Percentiles rank a stretch among this genome's conserved stretches.
phyloP scores from a whole-genome alignment of 2,329 filamentous ascomycete genomes.

The Sporothrix inflata region DNA sequence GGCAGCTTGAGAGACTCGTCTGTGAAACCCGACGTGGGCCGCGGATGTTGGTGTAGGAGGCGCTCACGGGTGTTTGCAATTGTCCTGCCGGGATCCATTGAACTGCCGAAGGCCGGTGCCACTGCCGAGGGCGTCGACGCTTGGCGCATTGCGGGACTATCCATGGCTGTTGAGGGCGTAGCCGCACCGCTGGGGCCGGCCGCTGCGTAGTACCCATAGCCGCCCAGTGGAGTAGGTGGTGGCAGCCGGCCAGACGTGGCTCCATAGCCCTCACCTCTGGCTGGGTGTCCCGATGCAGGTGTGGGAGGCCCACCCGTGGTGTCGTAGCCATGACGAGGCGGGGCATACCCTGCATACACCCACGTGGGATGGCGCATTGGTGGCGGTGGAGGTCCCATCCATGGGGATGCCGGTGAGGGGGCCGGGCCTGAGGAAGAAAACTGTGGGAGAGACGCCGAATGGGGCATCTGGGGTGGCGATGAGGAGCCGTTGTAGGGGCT shows the following conservation, averaged over 20 bases:
- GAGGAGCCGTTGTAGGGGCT: not conserved
- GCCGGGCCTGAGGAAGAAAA: not conserved
- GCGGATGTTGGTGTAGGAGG: constrained; percentile 16
- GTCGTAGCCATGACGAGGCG: not conserved
- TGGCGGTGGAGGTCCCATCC: constrained; percentile 31
- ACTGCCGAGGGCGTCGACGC: constrained; percentile 34
- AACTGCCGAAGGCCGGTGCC: not conserved
- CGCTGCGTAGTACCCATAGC: constrained; percentile 28
- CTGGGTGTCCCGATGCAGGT: not conserved
- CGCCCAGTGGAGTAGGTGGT: constrained; percentile 51
- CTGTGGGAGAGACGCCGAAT: not conserved
- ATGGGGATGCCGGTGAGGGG: constrained; percentile 27
- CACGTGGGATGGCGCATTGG: not conserved
- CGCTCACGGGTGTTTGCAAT: not conserved
- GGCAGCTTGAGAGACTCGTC: constrained; percentile 59
- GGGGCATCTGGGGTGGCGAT: not conserved
- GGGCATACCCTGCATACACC: not conserved
- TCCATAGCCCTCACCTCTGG: constrained; percentile 1
- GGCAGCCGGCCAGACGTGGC: constrained; percentile 53
- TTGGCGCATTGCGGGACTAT: constrained; percentile 35
- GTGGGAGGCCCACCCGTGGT: not conserved
- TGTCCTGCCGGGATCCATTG: not conserved
- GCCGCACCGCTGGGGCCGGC: not conserved
- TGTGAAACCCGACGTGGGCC: constrained; percentile 19
- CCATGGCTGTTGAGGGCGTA: constrained; percentile 26